Base-by-base conservation (phyloP, 352 stramenopile genomes). In the Globisporangium canariense region DNA sequence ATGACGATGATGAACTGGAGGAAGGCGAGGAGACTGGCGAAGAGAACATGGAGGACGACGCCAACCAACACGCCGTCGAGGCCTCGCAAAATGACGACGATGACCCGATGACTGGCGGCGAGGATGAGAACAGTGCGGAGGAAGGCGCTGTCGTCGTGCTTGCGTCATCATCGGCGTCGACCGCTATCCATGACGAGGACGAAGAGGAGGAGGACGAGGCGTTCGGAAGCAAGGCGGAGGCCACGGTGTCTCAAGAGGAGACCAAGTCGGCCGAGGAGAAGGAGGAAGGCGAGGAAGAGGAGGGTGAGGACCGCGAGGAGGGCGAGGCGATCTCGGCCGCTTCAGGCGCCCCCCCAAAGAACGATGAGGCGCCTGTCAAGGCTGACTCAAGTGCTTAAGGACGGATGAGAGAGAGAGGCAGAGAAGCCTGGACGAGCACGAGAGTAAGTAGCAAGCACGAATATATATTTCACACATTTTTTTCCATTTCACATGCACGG, bases 91-190 rank as follows among this genome's bases (percentile, higher is more conserved):
- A 58, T 30, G 54, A 60, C 32, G 65, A 77, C 11, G 64, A 85
- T 54, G 68, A 81, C 11, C 58, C 54, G 11, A 73, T 80, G 68
- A 73, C 46, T 9, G 63, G 63, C 30, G 51, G 50, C n/a, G 53
- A 69, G 8, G 52, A 68, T 4, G 67, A 38, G 28, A 62, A 30
- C 30, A 61, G 34, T 51, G 38, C 58, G 1, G 65, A 63, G 20
- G 43, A 38, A 11, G 20, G 28, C 9, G 14, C 50, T 28, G 18
- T 14, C n/a, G 20, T 25, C 32, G 43, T 16, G 14, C 20, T 10
- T 55, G 55, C 14, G 28, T 28, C 16, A 14, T 41, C 51, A 30
- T 10, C 22, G 20, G 18, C 22, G 25, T 14, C 30, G 4, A 28
- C 32, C 32, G 7, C 20, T 3, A 32, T 58, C 14, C 41, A 67